Evolutionary conservation across 306 rosid genomes (phyloP), one percentile per base, ranked within the genome.

Genomic region (Castanea crenata): DNA sequence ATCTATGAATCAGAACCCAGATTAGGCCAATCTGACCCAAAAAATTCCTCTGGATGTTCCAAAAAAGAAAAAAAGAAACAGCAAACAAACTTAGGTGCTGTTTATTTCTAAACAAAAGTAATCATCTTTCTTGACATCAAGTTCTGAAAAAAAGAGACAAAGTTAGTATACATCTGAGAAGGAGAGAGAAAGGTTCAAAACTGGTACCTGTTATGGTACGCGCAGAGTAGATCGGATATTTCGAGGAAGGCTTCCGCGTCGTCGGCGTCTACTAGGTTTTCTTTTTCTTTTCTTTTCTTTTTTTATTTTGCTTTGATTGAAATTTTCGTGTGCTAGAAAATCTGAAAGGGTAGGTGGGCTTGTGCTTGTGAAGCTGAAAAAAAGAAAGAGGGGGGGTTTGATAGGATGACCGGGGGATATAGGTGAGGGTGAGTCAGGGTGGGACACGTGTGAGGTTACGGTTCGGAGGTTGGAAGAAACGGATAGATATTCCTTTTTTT

Each of bases 301-400:
- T 27, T 5, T 35, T 23, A 64, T 3, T 34, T n/a, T 32, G 62
- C 34, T 25, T 25, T 79, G 85, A 10, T 83, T 57, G 87, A 78
- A 86, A 77, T 8, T 18, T 65, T 46, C 20, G 7, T 21, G 20
- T 4, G 1, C 8, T 10, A 38, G 46, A 7, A 8, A 38, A 38
- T 34, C 25, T 16, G 6, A 29, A 14, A 20, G 38, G 41, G 15
- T 63, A 63, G 71, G 51, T 32, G 34, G 2, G 51, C 1, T 3
- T 65, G 15, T 1, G 2, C 7, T 7, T 38, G 46, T 38, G 46
- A 38, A 38, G 46, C 46, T 38, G 25, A 34, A 23, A 15, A 6
- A 0, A 5, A 5, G 11, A 0, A 6, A 18, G 41, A 35, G 46
- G 20, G 56, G 56, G 31, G 0, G 0, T 8, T 23, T 57, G 84